Conservation (phyloP, 1,284 basidiomycete species). For the Limonomyces culmigenus region DNA sequence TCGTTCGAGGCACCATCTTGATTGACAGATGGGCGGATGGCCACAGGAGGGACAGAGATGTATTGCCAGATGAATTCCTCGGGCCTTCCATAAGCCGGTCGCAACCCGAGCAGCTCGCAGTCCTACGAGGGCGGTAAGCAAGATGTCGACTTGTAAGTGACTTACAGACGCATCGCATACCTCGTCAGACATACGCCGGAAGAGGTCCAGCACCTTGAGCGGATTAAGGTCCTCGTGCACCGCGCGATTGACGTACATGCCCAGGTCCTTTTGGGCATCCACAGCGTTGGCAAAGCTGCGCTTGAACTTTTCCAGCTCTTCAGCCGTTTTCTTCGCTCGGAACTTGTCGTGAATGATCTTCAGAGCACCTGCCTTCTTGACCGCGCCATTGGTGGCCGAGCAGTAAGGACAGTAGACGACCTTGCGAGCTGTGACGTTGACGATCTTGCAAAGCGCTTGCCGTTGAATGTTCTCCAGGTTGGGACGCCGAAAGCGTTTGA, state of each 20-base stretch:
- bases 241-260: slow-evolving; percentile 76
- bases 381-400: slow-evolving; percentile 83
- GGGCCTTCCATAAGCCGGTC: slow-evolving; percentile 81
- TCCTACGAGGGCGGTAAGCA: slow-evolving; percentile 39
- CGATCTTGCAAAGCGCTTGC: slow-evolving; percentile 74
- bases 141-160: neutral
- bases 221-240: slow-evolving; percentile 92
- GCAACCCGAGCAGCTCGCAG: slow-evolving; percentile 85
- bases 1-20: slow-evolving; percentile 97
- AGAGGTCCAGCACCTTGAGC: slow-evolving; percentile 84
- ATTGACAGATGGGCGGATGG: slow-evolving; percentile 92
- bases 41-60: slow-evolving; percentile 94
- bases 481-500: slow-evolving; percentile 81
- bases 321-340: slow-evolving; percentile 84
- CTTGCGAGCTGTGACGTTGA: slow-evolving; percentile 82
- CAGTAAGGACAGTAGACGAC: slow-evolving; percentile 89
- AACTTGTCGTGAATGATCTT: slow-evolving; percentile 99
- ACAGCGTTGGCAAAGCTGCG: slow-evolving; percentile 72
- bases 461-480: slow-evolving; percentile 91
- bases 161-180: slow-evolving; percentile 20
- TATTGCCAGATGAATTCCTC: slow-evolving; percentile 99
- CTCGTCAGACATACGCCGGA: slow-evolving; percentile 86
- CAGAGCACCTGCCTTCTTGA: slow-evolving; percentile 90
- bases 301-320: slow-evolving; percentile 82
- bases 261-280: slow-evolving; percentile 78